Evolutionary conservation across 345 rosid species (phyloP), one percentile per base, ranked within the genome.

Genomic region (Bruguiera parviflora): DNA sequence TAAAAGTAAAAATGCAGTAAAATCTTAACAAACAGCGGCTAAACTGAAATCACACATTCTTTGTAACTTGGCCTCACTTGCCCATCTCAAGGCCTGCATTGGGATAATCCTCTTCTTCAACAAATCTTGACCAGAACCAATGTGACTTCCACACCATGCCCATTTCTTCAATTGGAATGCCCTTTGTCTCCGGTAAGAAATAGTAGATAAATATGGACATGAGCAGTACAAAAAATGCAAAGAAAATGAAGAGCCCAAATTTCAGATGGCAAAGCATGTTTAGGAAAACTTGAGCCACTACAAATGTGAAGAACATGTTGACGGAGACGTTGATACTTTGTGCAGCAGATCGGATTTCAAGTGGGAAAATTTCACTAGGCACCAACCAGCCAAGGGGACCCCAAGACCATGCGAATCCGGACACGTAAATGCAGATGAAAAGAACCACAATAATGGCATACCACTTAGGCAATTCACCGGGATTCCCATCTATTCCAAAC

Each of bases 11-110:
- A 43, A 43, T 3, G 18, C 3, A 15, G 16, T n/a, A n/a, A 43
- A 4, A 19, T 43, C 19, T 13, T 43, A 13, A 3, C n/a, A 13
- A 43, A 43, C 49, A 43, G 18, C 15, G 49, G 49, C 5, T 11
- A 13, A 84, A 3, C 76, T 31, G 27, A n/a, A 20, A 37, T 58
- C 51, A 84, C 13, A 86, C 84, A 58, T 6, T 70, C 77, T 84
- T 84, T 1, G 63, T 22, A 2, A 49, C 75, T 24, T 3, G 70
- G 11, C 75, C 79, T 43, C 68, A 85, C 58, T 84, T 85, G n/a
- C 73, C 75, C 91, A 87, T 87, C 75, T 89, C 87, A 46, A 82
- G 21, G 6, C 61, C 64, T 6, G 78, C 84, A 62, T 63, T 39
- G 0, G 80, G 47, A 46, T 47, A 73, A 27, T 72, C 84, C 20